Base-by-base conservation (phyloP, 1,284 basidiomycete genomes). In the Caloboletus firmus region DNA sequence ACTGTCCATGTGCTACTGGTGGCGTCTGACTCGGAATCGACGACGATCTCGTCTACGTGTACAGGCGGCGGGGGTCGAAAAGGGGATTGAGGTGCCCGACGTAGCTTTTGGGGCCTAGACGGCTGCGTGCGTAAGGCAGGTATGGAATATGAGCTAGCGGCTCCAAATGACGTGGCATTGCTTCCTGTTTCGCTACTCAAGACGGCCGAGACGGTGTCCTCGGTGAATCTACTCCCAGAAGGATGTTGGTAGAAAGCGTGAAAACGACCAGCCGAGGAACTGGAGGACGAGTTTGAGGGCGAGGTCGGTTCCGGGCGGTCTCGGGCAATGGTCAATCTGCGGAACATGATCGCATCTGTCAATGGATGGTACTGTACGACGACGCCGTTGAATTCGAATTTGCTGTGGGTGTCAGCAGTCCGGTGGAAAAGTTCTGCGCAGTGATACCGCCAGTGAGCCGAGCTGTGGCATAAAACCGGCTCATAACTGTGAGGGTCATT, bases 221-320 rank as follows among this genome's bases (percentile, higher is more conserved):
- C 70, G 18, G 52, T 61, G 47, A 72, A 71, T 24, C 66, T 64
- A 47, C 67, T 69, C 17, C 66, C 70, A 13, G 61, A 59, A 26
- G 59, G 48, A 26, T 62, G 58, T 15, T 59, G 67, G 36, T 62
- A 59, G 5, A 55, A 54, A 5, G 32, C 0, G 28, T 32, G 43
- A 3, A 5, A 4, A 11, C 30, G 53, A 28, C 31, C 18, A 20
- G 56, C 55, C 1, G 57, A 56, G 4, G 67, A 64, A 35, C 35
- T 48, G n/a, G 62, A 56, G 12, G 64, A 45, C 1, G 66, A 65
- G 18, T 55, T 43, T 24, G 53, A 30, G 22, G 61, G 51, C 10
- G 59, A 54, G 15, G 22, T 20, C 15, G 57, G 49, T 18, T 59
- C 57, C 11, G 54, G 49, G 17, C 45, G 45, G 26, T 68, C 48